Evolutionary conservation across 169 alveolate species (phyloP).

Genomic region (Cryptosporidium canis): DNA sequence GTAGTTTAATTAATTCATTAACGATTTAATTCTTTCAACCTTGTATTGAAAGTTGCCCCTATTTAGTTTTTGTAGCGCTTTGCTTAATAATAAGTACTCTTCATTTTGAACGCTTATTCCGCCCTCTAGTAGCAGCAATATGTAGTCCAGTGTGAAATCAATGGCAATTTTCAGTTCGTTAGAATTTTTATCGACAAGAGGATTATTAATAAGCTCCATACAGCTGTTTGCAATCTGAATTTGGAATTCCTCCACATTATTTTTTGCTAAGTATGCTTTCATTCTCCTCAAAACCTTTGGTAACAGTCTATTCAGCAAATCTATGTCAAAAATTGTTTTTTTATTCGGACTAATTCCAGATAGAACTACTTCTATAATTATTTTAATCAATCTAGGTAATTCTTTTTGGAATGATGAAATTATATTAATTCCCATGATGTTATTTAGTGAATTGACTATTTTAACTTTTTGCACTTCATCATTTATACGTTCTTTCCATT

Average conservation of each 20-base stretch:
- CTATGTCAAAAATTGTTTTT: constrained; percentile 17
- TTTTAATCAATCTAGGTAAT: constrained; percentile 40
- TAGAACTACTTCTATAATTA: constrained; percentile 33
- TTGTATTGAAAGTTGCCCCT: background rate
- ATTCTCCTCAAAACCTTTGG: constrained; percentile 61
- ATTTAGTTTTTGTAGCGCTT: background rate
- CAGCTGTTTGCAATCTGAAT: background rate
- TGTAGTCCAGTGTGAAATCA: constrained; percentile 25
- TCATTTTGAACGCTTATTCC: background rate
- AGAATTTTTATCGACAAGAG: background rate
- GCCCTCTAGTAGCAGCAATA: constrained; percentile 9
- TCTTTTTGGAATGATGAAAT: constrained; percentile 37
- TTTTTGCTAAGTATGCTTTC: constrained; percentile 11
- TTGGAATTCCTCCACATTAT: background rate
- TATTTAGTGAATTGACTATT: constrained; percentile 41
- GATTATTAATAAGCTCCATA: background rate
- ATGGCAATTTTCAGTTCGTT: background rate
- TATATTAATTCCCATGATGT: constrained; percentile 64
- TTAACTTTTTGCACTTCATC: constrained; percentile 36
- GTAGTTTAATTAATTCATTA: background rate
- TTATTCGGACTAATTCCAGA: constrained; percentile 13
- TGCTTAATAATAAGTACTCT: background rate
- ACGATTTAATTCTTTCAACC: background rate
- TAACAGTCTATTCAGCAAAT: constrained; percentile 20
- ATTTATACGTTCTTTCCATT: constrained; percentile 45